Conservation (phyloP, 2,329 filamentous ascomycete species). For the Trichoderma koningiopsis region DNA sequence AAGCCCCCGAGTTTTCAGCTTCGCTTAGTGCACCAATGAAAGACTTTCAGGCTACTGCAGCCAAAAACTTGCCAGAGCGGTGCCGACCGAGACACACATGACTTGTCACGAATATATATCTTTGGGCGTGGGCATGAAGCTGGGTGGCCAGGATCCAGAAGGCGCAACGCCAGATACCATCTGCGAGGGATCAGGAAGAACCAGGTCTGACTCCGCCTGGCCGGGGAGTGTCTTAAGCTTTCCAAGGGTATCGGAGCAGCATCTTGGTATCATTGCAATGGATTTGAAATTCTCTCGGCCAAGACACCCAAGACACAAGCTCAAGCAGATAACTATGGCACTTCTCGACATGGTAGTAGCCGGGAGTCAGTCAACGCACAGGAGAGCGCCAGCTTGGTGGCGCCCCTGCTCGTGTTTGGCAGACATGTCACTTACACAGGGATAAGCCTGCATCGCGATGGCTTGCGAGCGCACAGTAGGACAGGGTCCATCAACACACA, state of each 20-base stretch:
- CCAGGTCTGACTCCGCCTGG: background rate
- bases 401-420: background rate
- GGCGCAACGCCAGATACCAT: background rate
- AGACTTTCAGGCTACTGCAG: background rate
- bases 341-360: background rate
- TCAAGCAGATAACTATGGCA: background rate
- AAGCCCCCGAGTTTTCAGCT: background rate
- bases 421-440: background rate
- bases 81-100: constrained; percentile 7
- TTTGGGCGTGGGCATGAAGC: background rate
- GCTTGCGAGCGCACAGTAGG: background rate
- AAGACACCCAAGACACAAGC: background rate
- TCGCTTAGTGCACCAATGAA: constrained; percentile 13
- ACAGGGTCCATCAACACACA: background rate
- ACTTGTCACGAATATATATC: background rate
- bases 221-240: background rate
- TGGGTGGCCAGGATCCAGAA: background rate
- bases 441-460: background rate
- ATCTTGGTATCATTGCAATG: background rate
- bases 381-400: background rate
- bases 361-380: background rate
- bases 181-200: background rate
- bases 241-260: constrained; percentile 19
- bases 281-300: constrained; percentile 9
- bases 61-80: too few species aligned